A percentile compares a stretch with the other conserved stretches of the same genome.
phyloP scores from a whole-genome alignment of 2,329 filamentous ascomycete species.

The Pezicula neosporulosa region DNA sequence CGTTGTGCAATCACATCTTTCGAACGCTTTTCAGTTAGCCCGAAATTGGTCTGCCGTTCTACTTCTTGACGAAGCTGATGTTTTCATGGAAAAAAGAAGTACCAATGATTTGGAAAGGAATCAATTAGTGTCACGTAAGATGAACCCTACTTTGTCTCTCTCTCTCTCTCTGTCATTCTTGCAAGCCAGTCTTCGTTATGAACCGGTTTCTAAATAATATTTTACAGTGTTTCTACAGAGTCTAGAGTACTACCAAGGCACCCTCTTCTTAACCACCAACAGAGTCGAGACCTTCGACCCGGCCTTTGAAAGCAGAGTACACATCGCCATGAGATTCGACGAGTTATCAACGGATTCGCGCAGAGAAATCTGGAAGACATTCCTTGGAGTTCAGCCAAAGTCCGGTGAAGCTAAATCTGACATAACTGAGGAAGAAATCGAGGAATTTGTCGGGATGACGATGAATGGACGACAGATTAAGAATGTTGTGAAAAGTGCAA shows the following conservation, averaged over 20 bases:
- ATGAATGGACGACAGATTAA: constrained; percentile 32
- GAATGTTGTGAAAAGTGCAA: constrained; percentile 27
- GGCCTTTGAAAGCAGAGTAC: constrained; percentile 12
- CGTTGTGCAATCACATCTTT: constrained; percentile 47
- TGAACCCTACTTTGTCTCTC: background rate
- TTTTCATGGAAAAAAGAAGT: constrained; percentile 37
- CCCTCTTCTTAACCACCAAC: constrained; percentile 26
- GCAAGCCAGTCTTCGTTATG: too few relatives aligned
- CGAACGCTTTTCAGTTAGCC: constrained; percentile 66
- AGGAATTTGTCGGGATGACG: constrained; percentile 11
- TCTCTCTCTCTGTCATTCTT: too few relatives aligned
- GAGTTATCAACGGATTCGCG: constrained; percentile 15
- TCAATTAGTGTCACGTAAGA: constrained; percentile 25
- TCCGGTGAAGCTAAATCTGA: constrained; percentile 11
- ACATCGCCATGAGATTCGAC: constrained; percentile 15
- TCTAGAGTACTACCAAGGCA: constrained; percentile 20
- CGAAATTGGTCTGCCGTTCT: constrained; percentile 69
- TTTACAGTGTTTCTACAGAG: constrained; percentile 33
- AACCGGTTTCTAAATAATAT: too few relatives aligned
- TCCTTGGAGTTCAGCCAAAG: constrained; percentile 1
- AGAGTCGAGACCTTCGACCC: constrained; percentile 12
- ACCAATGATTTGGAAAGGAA: constrained; percentile 34
- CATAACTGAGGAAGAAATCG: constrained; percentile 10
- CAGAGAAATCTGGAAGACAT: constrained; percentile 16
- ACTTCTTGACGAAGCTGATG: constrained; percentile 67